Evolutionary conservation across 2,329 filamentous ascomycete species (phyloP).

Genomic region (Geosmithia morbida): DNA sequence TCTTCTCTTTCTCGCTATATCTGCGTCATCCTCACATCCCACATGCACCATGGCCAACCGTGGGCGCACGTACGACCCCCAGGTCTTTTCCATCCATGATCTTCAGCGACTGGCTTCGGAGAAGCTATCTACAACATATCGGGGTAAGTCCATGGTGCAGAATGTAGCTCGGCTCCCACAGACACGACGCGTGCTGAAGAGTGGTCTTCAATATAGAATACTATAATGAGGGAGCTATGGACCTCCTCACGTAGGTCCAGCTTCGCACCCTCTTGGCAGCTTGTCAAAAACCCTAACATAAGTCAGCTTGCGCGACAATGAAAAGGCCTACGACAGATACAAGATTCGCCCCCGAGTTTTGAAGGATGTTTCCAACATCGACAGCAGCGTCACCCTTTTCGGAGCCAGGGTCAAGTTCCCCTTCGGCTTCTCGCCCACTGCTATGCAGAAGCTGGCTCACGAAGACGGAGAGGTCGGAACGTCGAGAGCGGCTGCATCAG

Average conservation of each 20-base stretch:
- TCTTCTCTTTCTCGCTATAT: neutral
- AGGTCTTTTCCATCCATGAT: constrained; percentile 3
- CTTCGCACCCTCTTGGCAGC: too few relatives aligned
- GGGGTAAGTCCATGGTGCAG: neutral
- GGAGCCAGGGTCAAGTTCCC: constrained; percentile 30
- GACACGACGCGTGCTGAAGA: neutral
- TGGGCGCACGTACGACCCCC: constrained; percentile 1
- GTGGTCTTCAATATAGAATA: constrained; percentile 15
- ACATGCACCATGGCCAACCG: constrained; percentile 3
- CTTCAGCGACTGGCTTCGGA: neutral
- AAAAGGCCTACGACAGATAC: constrained; percentile 32
- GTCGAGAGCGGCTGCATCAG: constrained; percentile 24
- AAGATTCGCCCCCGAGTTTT: constrained; percentile 30
- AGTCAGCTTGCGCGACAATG: constrained; percentile 28
- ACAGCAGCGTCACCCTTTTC: constrained; percentile 26
- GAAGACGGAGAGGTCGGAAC: constrained; percentile 33
- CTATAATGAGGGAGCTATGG: constrained; percentile 43
- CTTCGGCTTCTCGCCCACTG: constrained; percentile 36
- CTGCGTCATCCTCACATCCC: neutral
- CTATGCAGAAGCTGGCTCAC: constrained; percentile 37
- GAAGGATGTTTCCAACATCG: constrained; percentile 19
- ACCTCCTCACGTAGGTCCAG: constrained; percentile 12
- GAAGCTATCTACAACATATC: neutral
- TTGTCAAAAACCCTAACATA: neutral
- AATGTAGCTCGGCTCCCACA: neutral